These are phyloP conservation scores for Kazachstania africana DNA, from an alignment of 805 yeast genomes.

Conservation along the genomic window DNA sequence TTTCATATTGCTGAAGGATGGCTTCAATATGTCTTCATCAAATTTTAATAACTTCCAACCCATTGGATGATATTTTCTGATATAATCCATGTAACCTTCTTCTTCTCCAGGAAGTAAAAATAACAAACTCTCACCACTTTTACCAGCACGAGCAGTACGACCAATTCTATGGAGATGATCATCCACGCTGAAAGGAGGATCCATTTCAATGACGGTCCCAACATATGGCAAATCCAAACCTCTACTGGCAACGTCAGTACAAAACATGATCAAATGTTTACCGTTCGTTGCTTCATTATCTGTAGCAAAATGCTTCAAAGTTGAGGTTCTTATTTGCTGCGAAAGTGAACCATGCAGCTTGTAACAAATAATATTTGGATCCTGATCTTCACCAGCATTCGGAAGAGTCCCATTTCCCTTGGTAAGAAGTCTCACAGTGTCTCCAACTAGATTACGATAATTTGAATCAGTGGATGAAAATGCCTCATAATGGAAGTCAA, in stretches of 20 bases:
- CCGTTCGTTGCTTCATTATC: constrained; percentile 31
- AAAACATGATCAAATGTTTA: constrained; percentile 59
- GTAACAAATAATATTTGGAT: constrained; percentile 37
- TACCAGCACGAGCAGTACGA: constrained; percentile 36
- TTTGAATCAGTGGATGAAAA: constrained; percentile 46
- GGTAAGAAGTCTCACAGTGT: constrained; percentile 23
- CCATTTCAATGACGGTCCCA: constrained; percentile 79
- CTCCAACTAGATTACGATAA: constrained; percentile 25
- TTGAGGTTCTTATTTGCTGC: constrained; percentile 72
- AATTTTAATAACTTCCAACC: constrained; percentile 41
- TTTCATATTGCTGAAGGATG: constrained; percentile 23
- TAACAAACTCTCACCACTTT: constrained; percentile 61
- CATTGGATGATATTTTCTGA: constrained; percentile 44
- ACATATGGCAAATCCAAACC: constrained; percentile 88
- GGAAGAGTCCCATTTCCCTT: constrained; percentile 23
- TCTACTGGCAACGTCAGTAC: constrained; percentile 97
- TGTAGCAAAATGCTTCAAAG: constrained; percentile 49
- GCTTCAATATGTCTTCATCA: constrained; percentile 32
- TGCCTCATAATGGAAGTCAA: constrained; percentile 76
- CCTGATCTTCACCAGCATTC: constrained; percentile 24
- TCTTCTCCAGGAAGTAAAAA: constrained; percentile 84
- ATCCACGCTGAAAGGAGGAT: constrained; percentile 88
- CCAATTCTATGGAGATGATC: constrained; percentile 97
- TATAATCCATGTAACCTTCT: constrained; percentile 64
- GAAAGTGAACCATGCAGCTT: constrained; percentile 86